Conservation (phyloP, 345 rosid species). For the Firmiana major region DNA sequence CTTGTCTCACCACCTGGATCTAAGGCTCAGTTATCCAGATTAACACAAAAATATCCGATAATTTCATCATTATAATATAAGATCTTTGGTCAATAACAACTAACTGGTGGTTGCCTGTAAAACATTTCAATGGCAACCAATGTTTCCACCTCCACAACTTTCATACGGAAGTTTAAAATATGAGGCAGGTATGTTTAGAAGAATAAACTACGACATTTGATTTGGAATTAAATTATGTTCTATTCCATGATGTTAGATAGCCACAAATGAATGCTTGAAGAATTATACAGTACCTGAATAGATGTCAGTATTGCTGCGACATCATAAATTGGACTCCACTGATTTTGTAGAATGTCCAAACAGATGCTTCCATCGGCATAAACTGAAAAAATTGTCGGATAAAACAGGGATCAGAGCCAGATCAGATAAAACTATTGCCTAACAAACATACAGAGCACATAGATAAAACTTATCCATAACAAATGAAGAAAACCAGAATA, state of each 20-base stretch:
- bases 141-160: not conserved
- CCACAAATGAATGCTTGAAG: not conserved
- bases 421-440: not conserved
- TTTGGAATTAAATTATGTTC: not conserved
- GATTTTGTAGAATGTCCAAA: constrained; percentile 81
- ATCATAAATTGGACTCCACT: constrained; percentile 83
- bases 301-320: constrained; percentile 85
- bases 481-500: not conserved
- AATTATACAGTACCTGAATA: constrained; percentile 48
- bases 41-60: not conserved
- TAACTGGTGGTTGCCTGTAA: not conserved
- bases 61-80: not conserved
- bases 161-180: not conserved
- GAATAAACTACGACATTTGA: not conserved
- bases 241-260: not conserved
- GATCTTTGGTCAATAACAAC: not conserved
- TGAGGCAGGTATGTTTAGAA: not conserved
- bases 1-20: not conserved
- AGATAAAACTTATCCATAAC: not conserved
- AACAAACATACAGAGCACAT: not conserved
- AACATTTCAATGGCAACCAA: not conserved
- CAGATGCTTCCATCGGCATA: constrained; percentile 90
- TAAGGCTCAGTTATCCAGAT: not conserved
- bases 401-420: not conserved
- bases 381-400: constrained; percentile 32